phyloP scores from a whole-genome alignment of 768 basidiomycete genomes.

The Lentinus brumalis region DNA sequence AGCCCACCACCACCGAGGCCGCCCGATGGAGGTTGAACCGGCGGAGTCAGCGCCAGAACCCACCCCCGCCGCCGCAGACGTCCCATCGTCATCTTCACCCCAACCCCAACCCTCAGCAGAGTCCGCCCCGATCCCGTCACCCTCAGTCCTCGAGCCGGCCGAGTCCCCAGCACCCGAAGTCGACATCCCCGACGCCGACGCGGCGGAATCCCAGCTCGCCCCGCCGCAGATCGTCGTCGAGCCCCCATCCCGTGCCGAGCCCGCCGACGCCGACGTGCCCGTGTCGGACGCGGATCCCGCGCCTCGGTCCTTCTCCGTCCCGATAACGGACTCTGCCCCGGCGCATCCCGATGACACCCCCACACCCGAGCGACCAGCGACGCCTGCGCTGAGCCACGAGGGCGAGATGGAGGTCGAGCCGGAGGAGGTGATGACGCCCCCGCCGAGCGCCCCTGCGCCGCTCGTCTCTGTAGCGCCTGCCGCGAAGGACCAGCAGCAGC shows the following conservation, averaged over 20 bases:
- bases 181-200: conserved; percentile 16
- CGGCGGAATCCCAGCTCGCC: background rate
- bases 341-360: background rate
- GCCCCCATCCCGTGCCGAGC: conserved; percentile 12
- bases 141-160: background rate
- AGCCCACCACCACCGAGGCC: background rate
- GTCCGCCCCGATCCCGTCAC: background rate
- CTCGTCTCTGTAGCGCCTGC: conserved; percentile 4
- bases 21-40: conserved; percentile 3
- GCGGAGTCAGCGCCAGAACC: background rate
- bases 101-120: too few species aligned
- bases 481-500: too few species aligned
- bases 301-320: too few species aligned
- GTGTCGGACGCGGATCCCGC: too few species aligned
- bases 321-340: background rate
- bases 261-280: conserved; percentile 1
- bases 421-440: conserved; percentile 15
- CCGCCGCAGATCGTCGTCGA: conserved; percentile 7
- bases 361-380: background rate
- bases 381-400: conserved; percentile 9
- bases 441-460: conserved; percentile 6
- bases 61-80: too few species aligned
- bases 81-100: too few species aligned
- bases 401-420: conserved; percentile 18
- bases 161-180: conserved; percentile 15